phyloP scores from a whole-genome alignment of 2,329 filamentous ascomycete species.

The Fusarium cyanostomum region DNA sequence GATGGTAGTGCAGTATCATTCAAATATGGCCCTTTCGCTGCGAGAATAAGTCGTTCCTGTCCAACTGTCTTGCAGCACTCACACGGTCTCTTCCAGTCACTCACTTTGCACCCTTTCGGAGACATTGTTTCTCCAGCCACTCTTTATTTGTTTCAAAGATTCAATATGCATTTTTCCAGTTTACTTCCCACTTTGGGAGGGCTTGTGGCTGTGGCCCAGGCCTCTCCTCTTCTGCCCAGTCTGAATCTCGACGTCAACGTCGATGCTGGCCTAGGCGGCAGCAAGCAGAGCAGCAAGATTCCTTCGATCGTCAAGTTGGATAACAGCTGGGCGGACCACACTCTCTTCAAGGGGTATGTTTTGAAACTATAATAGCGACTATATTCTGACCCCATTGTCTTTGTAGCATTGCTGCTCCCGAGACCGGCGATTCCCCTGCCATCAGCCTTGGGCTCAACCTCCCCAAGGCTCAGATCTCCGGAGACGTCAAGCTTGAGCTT shows the following conservation, averaged over 20 bases:
- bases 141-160: slow-evolving; percentile 29
- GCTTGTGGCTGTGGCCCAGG: slow-evolving; percentile 31
- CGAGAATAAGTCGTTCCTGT: not conserved
- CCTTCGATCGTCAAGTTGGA: slow-evolving; percentile 18
- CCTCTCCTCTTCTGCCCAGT: slow-evolving; percentile 25
- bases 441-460: slow-evolving; percentile 39
- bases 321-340: slow-evolving; percentile 27
- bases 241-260: not conserved
- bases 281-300: not conserved
- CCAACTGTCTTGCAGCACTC: slow-evolving; percentile 10
- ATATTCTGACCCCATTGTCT: not conserved
- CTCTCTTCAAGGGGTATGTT: slow-evolving; percentile 25
- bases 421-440: slow-evolving; percentile 25
- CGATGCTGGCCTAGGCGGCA: slow-evolving; percentile 1
- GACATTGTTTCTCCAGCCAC: slow-evolving; percentile 34
- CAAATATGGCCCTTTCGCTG: slow-evolving; percentile 6
- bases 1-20: not conserved
- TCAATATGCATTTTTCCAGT: slow-evolving; percentile 28
- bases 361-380: not conserved
- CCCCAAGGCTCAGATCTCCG: slow-evolving; percentile 54
- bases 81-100: slow-evolving; percentile 30
- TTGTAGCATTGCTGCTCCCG: slow-evolving; percentile 27
- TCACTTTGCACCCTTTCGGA: slow-evolving; percentile 26
- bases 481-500: slow-evolving; percentile 56
- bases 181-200: slow-evolving; percentile 27